These are phyloP conservation scores for Ceratocystis destructans DNA, from an alignment of 2,329 filamentous ascomycete species.

Conservation along the genomic window DNA sequence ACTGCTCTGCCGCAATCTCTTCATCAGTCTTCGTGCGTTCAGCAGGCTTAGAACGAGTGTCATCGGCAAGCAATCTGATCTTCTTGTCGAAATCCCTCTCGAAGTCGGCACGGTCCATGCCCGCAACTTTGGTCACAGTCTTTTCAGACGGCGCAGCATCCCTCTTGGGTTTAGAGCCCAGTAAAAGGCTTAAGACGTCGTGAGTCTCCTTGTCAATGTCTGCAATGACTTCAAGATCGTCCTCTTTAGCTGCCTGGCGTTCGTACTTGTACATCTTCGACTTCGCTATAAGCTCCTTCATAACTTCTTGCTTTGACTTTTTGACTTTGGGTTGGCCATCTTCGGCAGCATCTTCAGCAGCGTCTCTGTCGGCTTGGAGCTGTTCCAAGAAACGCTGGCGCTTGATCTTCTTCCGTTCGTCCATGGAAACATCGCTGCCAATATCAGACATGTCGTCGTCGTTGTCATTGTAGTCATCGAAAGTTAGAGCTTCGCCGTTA, in stretches of 20 bases:
- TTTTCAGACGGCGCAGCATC: constrained; percentile 7
- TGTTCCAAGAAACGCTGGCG: constrained; percentile 37
- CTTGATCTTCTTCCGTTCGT: constrained; percentile 42
- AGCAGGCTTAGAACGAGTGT: constrained; percentile 71
- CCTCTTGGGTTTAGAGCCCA: constrained; percentile 26
- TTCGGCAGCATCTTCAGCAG: constrained; percentile 36
- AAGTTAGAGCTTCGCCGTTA: constrained; percentile 58
- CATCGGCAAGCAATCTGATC: constrained; percentile 67
- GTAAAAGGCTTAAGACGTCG: constrained; percentile 59
- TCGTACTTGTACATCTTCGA: constrained; percentile 93
- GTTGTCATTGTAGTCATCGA: constrained; percentile 73
- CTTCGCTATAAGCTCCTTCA: constrained; percentile 95
- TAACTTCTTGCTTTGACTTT: constrained; percentile 91
- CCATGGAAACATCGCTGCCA: constrained; percentile 43
- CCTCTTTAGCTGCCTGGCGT: constrained; percentile 80
- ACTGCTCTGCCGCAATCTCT: constrained; percentile 66
- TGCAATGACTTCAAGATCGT: constrained; percentile 75
- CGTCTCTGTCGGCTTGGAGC: constrained; percentile 29
- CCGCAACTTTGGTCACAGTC: constrained; percentile 28
- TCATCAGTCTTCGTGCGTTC: constrained; percentile 86
- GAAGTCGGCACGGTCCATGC: constrained; percentile 52
- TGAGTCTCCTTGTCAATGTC: constrained; percentile 73
- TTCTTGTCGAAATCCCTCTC: constrained; percentile 81
- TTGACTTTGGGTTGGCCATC: constrained; percentile 61
- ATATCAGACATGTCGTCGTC: constrained; percentile 59